Base-by-base conservation (phyloP, 2,329 filamentous ascomycete species). In the Monosporascus sp. region DNA sequence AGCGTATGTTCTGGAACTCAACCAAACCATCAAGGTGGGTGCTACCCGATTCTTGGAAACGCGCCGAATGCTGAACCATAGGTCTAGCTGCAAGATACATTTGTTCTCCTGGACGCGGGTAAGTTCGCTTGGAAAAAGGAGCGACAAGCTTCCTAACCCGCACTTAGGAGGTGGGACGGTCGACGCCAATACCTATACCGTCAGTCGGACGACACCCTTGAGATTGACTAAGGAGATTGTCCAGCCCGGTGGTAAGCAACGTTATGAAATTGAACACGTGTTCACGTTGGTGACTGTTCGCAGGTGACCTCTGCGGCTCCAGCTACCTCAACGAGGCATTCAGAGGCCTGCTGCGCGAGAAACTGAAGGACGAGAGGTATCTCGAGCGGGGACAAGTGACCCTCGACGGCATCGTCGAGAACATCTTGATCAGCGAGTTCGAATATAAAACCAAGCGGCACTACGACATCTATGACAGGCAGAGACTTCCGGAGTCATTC, bases 261-360 rank as follows among this genome's bases (percentile, higher is more conserved):
- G 5, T 5, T 34, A 14, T 34, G 9, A 34, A 27, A 14, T 34
- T 34, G 31, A 34, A 34, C 4, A 14, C 11, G 11, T 14, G 31
- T 34, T 14, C 31, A 14, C 9, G 5, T 34, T 14, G 9, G 31
- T 34, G 31, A 34, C 31, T 34, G 11, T 11, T 34, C 31, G 31
- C 31, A 34, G 31, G 31, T 38, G 57, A 54, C n/a, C 54, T 66
- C 6, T 63, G 62, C 45, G 67, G 66, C 34, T 65, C 63, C 1
- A 66, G 62, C 50, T 67, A 61, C 46, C 55, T 70, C 15, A 68
- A 70, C 54, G 57, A 67, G 41, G 57, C 46, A 25, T 68, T 67
- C 44, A 55, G 61, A 15, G 51, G 53, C 31, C 42, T 54, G 6
- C 49, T 65, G 11, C 37, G 45, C 37, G 48, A 57, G n/a, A 51